Evolutionary conservation across 1,284 basidiomycete species (phyloP), one percentile per base, ranked within the genome.

Genomic region (Peniophora sp.): DNA sequence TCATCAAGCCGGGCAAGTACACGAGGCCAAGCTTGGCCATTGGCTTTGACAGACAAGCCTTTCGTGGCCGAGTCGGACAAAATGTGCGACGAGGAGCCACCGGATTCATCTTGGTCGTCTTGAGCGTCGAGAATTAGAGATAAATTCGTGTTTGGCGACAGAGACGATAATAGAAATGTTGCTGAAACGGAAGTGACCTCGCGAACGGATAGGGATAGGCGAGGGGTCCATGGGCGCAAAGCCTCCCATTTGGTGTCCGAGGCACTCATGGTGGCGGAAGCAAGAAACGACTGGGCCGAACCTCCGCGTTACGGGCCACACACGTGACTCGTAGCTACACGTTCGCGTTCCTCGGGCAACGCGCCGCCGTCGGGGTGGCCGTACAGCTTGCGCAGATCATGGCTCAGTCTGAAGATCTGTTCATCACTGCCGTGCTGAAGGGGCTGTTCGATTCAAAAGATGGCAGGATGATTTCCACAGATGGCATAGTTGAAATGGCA

Each of bases 181-280:
- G 78, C 86, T 2, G 85, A 89, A 49, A 90, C 86, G 0, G 87
- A 89, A 27, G 88, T 88, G 48, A 90, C 81, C 68, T 90, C 87
- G 45, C 79, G 76, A 23, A 88, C 83, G 20, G 75, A 70, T 14
- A 90, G 76, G 1, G 79, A 73, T 17, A 89, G 71, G 34, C 79
- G 79, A 34, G 83, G 83, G 3, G 74, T 73, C 81, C 85, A 88
- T 10, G 86, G 87, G n/a, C 85, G 75, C 57, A 88, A 79, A 12
- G 82, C 69, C 54, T 79, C 81, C 87, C 86, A 89, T 59, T 71
- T 65, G 46, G 61, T 42, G 27, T 32, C 27, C 27, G 27, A 32
- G 27, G 27, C 27, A 32, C 27, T 32, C 27, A 32, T 32, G 44
- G 49, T 27, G 18, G 34, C 22, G 18, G 39, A 18, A 8, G 39